Percentiles rank a stretch among this genome's conserved stretches.
Evolutionary conservation across 2,329 filamentous ascomycete species (phyloP).

Genomic region (Curvularia spicifera): DNA sequence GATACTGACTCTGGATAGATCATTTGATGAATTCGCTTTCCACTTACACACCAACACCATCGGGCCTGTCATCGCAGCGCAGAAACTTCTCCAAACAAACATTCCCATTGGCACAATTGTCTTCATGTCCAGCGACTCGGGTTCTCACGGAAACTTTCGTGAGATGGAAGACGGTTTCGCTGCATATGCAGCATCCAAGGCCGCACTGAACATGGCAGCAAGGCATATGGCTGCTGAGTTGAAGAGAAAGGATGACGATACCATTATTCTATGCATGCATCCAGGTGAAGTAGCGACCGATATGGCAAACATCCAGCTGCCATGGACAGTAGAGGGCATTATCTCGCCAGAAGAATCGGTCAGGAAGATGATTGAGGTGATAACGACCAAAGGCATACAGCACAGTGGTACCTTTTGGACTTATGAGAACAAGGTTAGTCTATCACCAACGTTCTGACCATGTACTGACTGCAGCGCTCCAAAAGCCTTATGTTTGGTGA

Average conservation of each 20-base stretch:
- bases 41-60: slow-evolving; percentile 66
- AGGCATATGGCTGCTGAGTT: slow-evolving; percentile 64
- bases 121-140: slow-evolving; percentile 64
- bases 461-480: background rate
- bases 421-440: slow-evolving; percentile 59
- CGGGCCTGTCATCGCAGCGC: slow-evolving; percentile 64
- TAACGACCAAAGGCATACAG: slow-evolving; percentile 56
- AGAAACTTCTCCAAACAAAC: slow-evolving; percentile 57
- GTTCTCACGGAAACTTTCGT: slow-evolving; percentile 59
- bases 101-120: slow-evolving; percentile 59
- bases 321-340: slow-evolving; percentile 61
- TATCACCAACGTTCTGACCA: background rate
- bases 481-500: slow-evolving; percentile 43
- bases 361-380: slow-evolving; percentile 58
- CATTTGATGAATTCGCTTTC: slow-evolving; percentile 60
- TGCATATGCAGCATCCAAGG: slow-evolving; percentile 64
- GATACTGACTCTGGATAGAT: slow-evolving; percentile 44
- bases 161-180: slow-evolving; percentile 65
- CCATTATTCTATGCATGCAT: slow-evolving; percentile 62
- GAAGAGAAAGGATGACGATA: slow-evolving; percentile 57
- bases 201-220: slow-evolving; percentile 63
- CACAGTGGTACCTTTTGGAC: slow-evolving; percentile 64
- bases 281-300: slow-evolving; percentile 65
- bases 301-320: slow-evolving; percentile 60
- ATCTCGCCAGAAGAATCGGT: slow-evolving; percentile 60